Base-by-base conservation (phyloP, 139 green algal species). In the Asterochloris erici region DNA sequence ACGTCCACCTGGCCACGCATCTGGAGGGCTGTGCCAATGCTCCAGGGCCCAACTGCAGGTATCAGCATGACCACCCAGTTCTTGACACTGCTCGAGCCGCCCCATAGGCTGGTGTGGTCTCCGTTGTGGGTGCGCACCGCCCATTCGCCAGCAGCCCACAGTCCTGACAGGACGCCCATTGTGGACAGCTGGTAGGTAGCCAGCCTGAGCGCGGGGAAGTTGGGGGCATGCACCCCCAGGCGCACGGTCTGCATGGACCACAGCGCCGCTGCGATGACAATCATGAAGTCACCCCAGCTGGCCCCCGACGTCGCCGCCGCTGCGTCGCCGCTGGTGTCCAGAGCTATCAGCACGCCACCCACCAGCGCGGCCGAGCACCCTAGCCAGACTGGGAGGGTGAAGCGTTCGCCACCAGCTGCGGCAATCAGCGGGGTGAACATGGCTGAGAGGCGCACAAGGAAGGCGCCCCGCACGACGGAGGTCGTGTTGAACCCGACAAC, bases 401-500 rank as follows among this genome's bases (percentile, higher is more conserved):
- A 62, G 4, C 14, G 23, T 54, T 81, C 73, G 19, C 81, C 73
- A 13, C 16, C 77, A 9, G 62, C 12, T 21, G 77, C 77, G 60
- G 73, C 81, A 19, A 84, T 17, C 38, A 84, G 61, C 11, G 73
- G 81, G 6, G 73, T 84, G 66, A 85, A 68, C 74, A 85, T 80
- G 68, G 68, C 82, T 38, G 74, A 81, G 17, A 78, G 26, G 23
- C 82, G 81, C 26, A 80, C 19, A 14, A 84, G 63, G 73, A 80
- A 84, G 1, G 81, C 68, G 17, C 81, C 81, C 19, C 73, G 27
- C 14, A 73, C 63, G 11, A 73, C 77, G 9, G 73, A 14, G 24
- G 73, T 84, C 73, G 62, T 74, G 19, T 80, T 28, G 62, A 80
- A 80, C 24, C 73, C 73, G 0, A 68, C 54, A 24, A 84, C 60